Conservation (phyloP, 2,329 filamentous ascomycete genomes). For the Cladophialophora exuberans region DNA sequence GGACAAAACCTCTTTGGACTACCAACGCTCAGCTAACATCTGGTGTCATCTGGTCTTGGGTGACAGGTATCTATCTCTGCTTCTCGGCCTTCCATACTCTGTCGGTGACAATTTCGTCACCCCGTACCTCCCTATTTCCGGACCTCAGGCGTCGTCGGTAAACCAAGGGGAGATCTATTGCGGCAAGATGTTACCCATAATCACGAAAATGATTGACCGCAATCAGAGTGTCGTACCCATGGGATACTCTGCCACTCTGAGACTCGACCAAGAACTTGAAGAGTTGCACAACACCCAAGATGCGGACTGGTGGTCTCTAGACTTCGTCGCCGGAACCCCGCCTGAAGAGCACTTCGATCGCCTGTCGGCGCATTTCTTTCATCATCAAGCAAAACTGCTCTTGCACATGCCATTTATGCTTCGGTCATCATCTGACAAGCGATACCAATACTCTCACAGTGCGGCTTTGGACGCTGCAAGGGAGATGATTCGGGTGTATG, state of each 20-base stretch:
- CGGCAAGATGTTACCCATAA: slow-evolving; percentile 39
- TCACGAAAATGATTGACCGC: slow-evolving; percentile 46
- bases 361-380: slow-evolving; percentile 45
- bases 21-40: slow-evolving; percentile 39
- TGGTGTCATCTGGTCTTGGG: slow-evolving; percentile 47
- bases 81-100: slow-evolving; percentile 58
- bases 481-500: slow-evolving; percentile 45
- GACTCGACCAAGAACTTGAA: slow-evolving; percentile 47
- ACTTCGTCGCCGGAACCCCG: slow-evolving; percentile 30
- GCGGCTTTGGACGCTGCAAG: slow-evolving; percentile 48
- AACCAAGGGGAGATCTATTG: slow-evolving; percentile 37
- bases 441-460: slow-evolving; percentile 44
- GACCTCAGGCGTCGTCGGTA: slow-evolving; percentile 8
- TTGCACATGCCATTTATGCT: slow-evolving; percentile 55
- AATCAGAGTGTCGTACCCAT: slow-evolving; percentile 42
- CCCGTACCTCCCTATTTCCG: slow-evolving; percentile 36
- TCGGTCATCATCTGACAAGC: slow-evolving; percentile 40
- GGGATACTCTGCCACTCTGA: slow-evolving; percentile 44
- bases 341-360: slow-evolving; percentile 38
- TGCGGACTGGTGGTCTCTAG: slow-evolving; percentile 37
- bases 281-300: slow-evolving; percentile 38
- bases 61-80: slow-evolving; percentile 56
- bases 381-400: slow-evolving; percentile 44
- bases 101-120: slow-evolving; percentile 39
- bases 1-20: slow-evolving; percentile 33